phyloP scores from a whole-genome alignment of 139 green algal species.

The Haematococcus lacustris region DNA sequence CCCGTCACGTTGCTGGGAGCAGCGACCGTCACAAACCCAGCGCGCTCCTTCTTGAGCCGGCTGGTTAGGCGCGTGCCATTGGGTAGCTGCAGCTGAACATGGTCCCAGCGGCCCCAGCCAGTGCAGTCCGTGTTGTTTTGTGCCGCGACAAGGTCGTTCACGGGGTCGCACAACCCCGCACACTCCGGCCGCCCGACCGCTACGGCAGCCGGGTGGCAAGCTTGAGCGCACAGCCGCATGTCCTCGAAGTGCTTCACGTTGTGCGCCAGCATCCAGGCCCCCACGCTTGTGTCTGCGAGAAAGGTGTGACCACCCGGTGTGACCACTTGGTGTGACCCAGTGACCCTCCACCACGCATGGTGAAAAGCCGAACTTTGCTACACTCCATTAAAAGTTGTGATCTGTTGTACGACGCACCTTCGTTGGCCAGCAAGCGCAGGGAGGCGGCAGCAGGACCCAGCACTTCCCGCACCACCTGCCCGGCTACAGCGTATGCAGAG shows the following conservation, averaged over 20 bases:
- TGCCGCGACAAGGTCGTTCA: constrained; percentile 6
- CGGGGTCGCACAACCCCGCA: constrained; percentile 16
- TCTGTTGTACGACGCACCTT: too few relatives aligned
- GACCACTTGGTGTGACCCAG: too few relatives aligned
- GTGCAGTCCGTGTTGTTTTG: constrained; percentile 15
- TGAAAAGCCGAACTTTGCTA: too few relatives aligned
- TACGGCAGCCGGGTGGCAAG: constrained; percentile 15
- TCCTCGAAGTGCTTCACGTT: constrained; percentile 42
- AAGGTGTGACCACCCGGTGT: too few relatives aligned
- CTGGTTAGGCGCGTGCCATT: too few relatives aligned
- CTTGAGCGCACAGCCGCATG: constrained; percentile 35
- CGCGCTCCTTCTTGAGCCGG: too few relatives aligned
- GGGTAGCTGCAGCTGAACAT: constrained; percentile 25
- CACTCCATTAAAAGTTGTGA: too few relatives aligned
- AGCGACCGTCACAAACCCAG: too few relatives aligned
- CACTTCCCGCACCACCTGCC: constrained; percentile 11
- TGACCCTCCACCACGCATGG: too few relatives aligned
- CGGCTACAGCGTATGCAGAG: constrained; percentile 24
- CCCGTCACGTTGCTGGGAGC: too few relatives aligned
- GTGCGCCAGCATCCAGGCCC: constrained; percentile 35
- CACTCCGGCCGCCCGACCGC: background rate
- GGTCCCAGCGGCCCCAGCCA: background rate
- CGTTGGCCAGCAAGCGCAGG: too few relatives aligned
- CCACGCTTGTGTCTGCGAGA: constrained; percentile 26
- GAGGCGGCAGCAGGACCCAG: too few relatives aligned